phyloP scores from a whole-genome alignment of 2,329 filamentous ascomycete genomes.

The Erysiphe neolycopersici region DNA sequence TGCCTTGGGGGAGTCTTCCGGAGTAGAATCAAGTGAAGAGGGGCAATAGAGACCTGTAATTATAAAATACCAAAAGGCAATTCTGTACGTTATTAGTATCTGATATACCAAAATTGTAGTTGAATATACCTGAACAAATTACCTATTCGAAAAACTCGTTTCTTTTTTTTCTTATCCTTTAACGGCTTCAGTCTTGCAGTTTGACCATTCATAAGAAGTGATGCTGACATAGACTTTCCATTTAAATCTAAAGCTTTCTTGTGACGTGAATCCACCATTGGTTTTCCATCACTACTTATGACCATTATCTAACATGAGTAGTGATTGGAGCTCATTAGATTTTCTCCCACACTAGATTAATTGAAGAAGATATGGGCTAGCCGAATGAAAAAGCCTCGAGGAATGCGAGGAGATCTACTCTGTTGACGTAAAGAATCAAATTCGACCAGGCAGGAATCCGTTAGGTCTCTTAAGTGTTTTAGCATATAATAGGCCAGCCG shows the following conservation, averaged over 20 bases:
- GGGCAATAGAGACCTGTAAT: conserved; percentile 68
- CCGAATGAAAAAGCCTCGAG: no score
- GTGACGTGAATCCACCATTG: not conserved
- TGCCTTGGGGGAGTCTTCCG: conserved; percentile 42
- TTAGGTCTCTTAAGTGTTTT: no score
- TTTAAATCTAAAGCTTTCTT: not conserved
- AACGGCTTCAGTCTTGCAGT: not conserved
- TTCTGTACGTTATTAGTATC: conserved; percentile 18
- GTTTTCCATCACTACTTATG: no score
- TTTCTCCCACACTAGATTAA: no score
- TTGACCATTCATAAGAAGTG: not conserved
- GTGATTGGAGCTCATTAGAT: no score
- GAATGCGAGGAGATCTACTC: no score
- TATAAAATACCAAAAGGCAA: conserved; percentile 68
- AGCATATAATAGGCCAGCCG: no score
- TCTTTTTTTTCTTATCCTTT: not conserved
- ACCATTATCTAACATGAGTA: no score
- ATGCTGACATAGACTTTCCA: not conserved
- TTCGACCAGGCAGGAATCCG: no score
- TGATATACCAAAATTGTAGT: not conserved
- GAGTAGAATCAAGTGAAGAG: conserved; percentile 35
- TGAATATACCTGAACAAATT: not conserved
- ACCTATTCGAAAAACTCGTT: not conserved
- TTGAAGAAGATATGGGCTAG: no score
- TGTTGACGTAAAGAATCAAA: no score